Evolutionary conservation across 2,329 filamentous ascomycete genomes (phyloP).

Genomic region (Hymenoscyphus repandus): DNA sequence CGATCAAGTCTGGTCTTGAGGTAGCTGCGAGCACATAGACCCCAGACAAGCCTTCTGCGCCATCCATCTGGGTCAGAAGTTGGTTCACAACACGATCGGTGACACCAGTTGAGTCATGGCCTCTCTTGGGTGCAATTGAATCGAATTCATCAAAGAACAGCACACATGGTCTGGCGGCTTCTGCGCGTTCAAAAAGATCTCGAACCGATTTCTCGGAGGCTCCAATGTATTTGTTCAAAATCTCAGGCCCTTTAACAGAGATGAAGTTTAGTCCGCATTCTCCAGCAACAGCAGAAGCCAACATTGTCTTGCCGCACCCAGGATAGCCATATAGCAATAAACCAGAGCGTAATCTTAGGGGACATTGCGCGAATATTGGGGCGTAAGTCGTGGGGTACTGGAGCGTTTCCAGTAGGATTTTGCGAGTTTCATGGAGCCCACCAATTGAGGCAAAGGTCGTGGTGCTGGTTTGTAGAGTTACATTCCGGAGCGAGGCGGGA

Average conservation of each 20-base stretch:
- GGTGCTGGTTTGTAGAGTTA: slow-evolving; percentile 86
- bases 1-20: slow-evolving; percentile 87
- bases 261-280: slow-evolving; percentile 99
- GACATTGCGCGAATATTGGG: slow-evolving; percentile 94
- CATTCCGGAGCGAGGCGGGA: slow-evolving; percentile 88
- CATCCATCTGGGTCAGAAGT: slow-evolving; percentile 97
- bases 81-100: slow-evolving; percentile 98
- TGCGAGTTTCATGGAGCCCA: slow-evolving; percentile 77
- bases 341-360: slow-evolving; percentile 87
- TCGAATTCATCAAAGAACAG: slow-evolving; percentile 99
- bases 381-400: slow-evolving; percentile 98
- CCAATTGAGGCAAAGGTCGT: slow-evolving; percentile 92
- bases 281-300: slow-evolving; percentile 93
- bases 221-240: slow-evolving; percentile 98
- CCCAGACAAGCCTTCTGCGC: slow-evolving; percentile 87
- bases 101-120: slow-evolving; percentile 96
- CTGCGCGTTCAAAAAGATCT: slow-evolving; percentile 88
- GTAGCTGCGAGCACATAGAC: slow-evolving; percentile 97
- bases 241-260: slow-evolving; percentile 95
- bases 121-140: slow-evolving; percentile 92
- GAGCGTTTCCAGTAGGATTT: slow-evolving; percentile 88
- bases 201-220: slow-evolving; percentile 94
- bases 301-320: slow-evolving; percentile 91
- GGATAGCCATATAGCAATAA: slow-evolving; percentile 91
- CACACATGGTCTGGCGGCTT: slow-evolving; percentile 86